These are phyloP conservation scores for Eimeria tenella DNA, from an alignment of 169 alveolate species.

Conservation along the genomic window DNA sequence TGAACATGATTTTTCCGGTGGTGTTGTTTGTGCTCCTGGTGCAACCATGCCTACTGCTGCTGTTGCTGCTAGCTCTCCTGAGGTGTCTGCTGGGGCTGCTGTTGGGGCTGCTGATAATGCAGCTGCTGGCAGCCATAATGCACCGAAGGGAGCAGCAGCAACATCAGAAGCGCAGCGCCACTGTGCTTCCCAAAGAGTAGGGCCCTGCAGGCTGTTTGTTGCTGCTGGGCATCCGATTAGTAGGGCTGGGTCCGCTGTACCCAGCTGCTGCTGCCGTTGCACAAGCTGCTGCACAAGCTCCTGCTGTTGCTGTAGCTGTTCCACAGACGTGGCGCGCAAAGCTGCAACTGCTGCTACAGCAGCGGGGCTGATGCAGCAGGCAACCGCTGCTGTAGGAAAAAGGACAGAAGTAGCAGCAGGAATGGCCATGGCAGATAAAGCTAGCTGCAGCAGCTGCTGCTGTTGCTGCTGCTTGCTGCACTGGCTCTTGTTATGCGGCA, in stretches of 20 bases:
- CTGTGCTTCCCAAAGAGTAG: conserved; percentile 47
- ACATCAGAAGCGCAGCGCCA: conserved; percentile 63
- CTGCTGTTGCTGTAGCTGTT: conserved; percentile 60
- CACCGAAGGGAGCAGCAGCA: conserved; percentile 38
- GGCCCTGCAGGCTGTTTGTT: conserved; percentile 36
- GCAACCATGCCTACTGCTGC: background rate
- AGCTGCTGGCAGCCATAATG: conserved; percentile 38
- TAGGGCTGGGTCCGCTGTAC: conserved; percentile 37
- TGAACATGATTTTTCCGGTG: background rate
- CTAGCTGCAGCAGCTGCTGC: conserved; percentile 36
- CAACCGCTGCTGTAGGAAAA: conserved; percentile 51
- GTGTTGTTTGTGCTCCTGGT: background rate
- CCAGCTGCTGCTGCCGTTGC: conserved; percentile 64
- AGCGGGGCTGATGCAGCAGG: conserved; percentile 56
- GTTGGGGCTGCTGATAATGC: background rate
- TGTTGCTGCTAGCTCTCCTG: background rate
- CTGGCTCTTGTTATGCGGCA: conserved; percentile 26
- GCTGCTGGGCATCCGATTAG: conserved; percentile 41
- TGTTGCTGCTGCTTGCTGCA: conserved; percentile 39
- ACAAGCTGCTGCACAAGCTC: conserved; percentile 42
- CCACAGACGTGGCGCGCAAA: conserved; percentile 36
- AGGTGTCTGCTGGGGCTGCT: background rate
- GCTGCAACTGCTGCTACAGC: conserved; percentile 70
- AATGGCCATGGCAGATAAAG: conserved; percentile 8
- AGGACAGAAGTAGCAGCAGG: background rate